Conservation (phyloP, 768 basidiomycete genomes). For the Lactarius sp. region DNA sequence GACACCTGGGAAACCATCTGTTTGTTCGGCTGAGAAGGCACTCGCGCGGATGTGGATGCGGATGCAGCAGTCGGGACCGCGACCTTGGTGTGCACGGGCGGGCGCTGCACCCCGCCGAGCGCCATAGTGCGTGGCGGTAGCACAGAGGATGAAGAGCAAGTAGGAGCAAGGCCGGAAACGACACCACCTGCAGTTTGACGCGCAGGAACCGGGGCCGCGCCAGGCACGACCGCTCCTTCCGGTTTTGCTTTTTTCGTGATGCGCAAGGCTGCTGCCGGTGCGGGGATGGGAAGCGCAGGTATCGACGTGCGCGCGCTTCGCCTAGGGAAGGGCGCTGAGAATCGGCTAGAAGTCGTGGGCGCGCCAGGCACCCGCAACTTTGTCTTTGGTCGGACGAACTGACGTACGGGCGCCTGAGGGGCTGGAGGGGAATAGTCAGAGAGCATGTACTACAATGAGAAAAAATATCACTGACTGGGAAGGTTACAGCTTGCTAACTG, state of each 20-base stretch:
- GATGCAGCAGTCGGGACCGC: not conserved
- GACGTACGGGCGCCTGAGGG: constrained; percentile 2
- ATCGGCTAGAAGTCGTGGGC: not conserved
- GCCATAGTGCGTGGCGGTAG: not conserved
- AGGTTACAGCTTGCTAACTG: not conserved
- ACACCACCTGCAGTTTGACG: not conserved
- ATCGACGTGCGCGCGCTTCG: constrained; percentile 11
- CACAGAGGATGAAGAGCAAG: not conserved
- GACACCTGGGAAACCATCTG: not conserved
- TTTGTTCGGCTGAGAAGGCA: not conserved
- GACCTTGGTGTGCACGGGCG: not conserved
- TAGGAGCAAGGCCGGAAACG: not conserved
- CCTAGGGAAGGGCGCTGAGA: not conserved
- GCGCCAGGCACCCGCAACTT: not conserved
- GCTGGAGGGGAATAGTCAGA: not conserved
- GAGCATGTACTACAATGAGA: not conserved
- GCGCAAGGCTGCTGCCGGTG: not conserved
- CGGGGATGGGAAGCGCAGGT: constrained; percentile 10
- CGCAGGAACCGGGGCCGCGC: not conserved
- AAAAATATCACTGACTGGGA: not conserved
- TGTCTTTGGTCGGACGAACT: constrained; percentile 3
- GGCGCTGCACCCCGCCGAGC: constrained; percentile 18
- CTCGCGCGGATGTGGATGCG: not conserved
- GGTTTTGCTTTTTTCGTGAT: constrained; percentile 3
- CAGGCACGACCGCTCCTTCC: not conserved